These are phyloP conservation scores for Arachis monticola DNA, from an alignment of 331 rosid genomes.

Conservation along the genomic window DNA sequence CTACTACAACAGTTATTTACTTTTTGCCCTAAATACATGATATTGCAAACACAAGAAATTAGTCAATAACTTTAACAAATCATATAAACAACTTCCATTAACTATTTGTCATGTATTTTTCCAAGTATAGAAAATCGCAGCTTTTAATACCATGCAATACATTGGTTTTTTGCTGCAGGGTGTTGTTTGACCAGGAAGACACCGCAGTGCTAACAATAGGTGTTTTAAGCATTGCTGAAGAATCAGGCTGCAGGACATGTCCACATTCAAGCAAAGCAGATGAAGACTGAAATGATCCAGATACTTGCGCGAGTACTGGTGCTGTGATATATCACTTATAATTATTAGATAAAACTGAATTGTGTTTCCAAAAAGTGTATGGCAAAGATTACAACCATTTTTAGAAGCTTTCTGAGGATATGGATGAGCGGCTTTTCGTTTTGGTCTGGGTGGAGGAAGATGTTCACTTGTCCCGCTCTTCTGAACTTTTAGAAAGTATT, in stretches of 20 bases:
- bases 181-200: constrained; percentile 66
- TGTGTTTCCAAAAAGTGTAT: not conserved
- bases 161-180: constrained; percentile 59
- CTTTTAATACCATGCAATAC: constrained; percentile 56
- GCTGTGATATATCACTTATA: constrained; percentile 49
- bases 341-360: constrained; percentile 36
- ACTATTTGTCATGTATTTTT: constrained; percentile 21
- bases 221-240: constrained; percentile 60
- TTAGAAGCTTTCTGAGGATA: constrained; percentile 98
- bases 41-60: constrained; percentile 9
- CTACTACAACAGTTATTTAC: constrained; percentile 82
- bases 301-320: constrained; percentile 54
- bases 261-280: constrained; percentile 75
- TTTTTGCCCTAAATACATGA: constrained; percentile 53
- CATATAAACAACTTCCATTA: not conserved
- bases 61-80: constrained; percentile 6
- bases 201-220: constrained; percentile 53
- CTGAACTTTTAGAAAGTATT: constrained; percentile 94
- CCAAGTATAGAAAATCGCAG: constrained; percentile 20
- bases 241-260: constrained; percentile 57
- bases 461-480: constrained; percentile 92
- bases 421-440: constrained; percentile 95
- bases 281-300: constrained; percentile 72
- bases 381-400: constrained; percentile 53
- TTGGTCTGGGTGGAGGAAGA: constrained; percentile 98